phyloP scores from a whole-genome alignment of 176 grass and related monocot genomes.

The Chloris gayana region DNA sequence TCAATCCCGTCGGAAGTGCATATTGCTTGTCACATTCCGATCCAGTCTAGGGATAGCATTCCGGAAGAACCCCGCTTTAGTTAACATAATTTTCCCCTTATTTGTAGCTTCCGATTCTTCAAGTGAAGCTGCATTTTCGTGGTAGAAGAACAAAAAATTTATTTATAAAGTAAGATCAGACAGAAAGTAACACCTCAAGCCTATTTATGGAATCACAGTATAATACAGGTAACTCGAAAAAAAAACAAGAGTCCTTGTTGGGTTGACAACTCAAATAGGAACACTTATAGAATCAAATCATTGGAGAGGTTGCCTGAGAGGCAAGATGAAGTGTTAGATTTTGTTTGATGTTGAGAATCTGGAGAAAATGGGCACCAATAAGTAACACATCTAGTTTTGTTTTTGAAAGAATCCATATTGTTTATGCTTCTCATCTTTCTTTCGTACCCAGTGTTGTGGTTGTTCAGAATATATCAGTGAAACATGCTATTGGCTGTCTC shows the following conservation, averaged over 20 bases:
- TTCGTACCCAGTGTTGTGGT: not conserved
- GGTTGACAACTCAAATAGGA: not conserved
- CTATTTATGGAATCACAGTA: not conserved
- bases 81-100: not conserved
- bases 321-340: not conserved
- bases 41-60: not conserved
- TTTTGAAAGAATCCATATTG: not conserved
- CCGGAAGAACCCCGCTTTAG: not conserved
- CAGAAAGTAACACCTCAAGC: not conserved
- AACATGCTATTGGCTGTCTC: not conserved
- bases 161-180: not conserved
- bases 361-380: not conserved
- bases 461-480: not conserved
- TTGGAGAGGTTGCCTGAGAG: not conserved
- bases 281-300: not conserved
- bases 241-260: not conserved
- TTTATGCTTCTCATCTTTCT: conserved; percentile 4
- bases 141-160: not conserved
- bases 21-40: not conserved
- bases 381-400: not conserved
- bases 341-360: conserved; percentile 12
- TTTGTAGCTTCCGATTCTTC: not conserved
- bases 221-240: not conserved
- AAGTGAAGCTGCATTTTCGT: not conserved
- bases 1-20: not conserved